Conservation (phyloP, 257 asterid species). For the Lithospermum erythrorhizon region DNA sequence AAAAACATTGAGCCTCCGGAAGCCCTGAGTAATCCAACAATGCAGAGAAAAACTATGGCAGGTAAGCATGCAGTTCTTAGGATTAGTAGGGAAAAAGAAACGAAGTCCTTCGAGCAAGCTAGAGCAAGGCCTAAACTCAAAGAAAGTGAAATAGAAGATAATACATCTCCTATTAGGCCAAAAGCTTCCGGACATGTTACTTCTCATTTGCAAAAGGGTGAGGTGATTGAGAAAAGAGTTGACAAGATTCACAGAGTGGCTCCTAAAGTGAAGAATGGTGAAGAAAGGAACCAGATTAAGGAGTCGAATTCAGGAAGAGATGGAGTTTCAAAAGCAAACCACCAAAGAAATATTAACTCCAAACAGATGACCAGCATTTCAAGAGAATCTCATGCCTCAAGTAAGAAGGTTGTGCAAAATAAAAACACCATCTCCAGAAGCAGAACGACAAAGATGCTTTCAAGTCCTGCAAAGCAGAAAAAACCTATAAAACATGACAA, state of each 20-base stretch:
- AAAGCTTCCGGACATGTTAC: conserved; percentile 20
- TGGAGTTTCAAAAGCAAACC: conserved; percentile 11
- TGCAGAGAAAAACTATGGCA: conserved; percentile 6
- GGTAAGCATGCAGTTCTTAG: conserved; percentile 17
- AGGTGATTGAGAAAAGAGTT: conserved; percentile 17
- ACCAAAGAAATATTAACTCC: conserved; percentile 12
- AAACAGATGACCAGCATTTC: conserved; percentile 14
- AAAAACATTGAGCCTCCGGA: conserved; percentile 5
- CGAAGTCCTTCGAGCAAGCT: conserved; percentile 10
- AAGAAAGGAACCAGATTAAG: conserved; percentile 7
- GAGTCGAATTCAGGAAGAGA: conserved; percentile 13
- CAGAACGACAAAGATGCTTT: conserved; percentile 8
- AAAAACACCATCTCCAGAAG: conserved; percentile 14
- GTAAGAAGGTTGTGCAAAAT: conserved; percentile 14
- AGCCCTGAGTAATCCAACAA: conserved; percentile 12
- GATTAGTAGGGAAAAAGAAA: conserved; percentile 12
- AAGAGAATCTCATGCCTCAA: conserved; percentile 22
- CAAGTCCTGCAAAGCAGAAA: conserved; percentile 15
- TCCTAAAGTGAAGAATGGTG: conserved; percentile 16
- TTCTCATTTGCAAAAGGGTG: conserved; percentile 31
- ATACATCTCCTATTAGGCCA: conserved; percentile 16
- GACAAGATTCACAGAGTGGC: conserved; percentile 16
- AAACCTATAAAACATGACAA: conserved; percentile 31
- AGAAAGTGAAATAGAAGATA: conserved; percentile 12
- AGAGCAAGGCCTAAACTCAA: conserved; percentile 14